Percentiles rank a stretch among this genome's conserved stretches.
These are phyloP conservation scores for Ceratocystis colombiana DNA, from an alignment of 2,329 filamentous ascomycete genomes.

Conservation along the genomic window DNA sequence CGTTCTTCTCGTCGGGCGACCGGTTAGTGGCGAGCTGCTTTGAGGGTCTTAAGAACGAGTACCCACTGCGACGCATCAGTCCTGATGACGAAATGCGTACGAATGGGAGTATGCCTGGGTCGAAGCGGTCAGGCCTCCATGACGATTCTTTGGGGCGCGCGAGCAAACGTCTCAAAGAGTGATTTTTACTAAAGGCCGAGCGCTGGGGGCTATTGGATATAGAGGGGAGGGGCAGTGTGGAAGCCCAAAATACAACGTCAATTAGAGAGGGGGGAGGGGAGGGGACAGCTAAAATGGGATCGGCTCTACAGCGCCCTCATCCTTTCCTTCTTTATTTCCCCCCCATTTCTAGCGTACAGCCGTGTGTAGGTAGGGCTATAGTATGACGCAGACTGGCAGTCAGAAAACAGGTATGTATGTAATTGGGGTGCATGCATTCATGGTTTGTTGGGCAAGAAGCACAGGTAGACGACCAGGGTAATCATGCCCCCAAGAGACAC, in stretches of 20 bases:
- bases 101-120: constrained; percentile 68
- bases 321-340: no score
- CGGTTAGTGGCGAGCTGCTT: constrained; percentile 77
- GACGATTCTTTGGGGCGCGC: constrained; percentile 65
- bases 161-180: constrained; percentile 52
- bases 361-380: background rate
- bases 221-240: background rate
- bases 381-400: no score
- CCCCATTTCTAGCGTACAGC: background rate
- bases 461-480: no score
- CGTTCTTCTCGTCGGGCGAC: constrained; percentile 71
- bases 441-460: no score
- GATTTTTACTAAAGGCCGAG: background rate
- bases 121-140: constrained; percentile 74
- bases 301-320: no score
- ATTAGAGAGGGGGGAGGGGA: background rate
- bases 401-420: no score
- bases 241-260: background rate
- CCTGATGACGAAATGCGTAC: constrained; percentile 94
- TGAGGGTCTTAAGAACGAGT: constrained; percentile 76
- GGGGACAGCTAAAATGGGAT: no score
- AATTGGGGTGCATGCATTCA: no score
- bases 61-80: constrained; percentile 80
- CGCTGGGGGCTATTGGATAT: no score
- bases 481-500: no score